Conservation (phyloP, 768 basidiomycete genomes). For the Tylopilus plumbeoviolaceoides region DNA sequence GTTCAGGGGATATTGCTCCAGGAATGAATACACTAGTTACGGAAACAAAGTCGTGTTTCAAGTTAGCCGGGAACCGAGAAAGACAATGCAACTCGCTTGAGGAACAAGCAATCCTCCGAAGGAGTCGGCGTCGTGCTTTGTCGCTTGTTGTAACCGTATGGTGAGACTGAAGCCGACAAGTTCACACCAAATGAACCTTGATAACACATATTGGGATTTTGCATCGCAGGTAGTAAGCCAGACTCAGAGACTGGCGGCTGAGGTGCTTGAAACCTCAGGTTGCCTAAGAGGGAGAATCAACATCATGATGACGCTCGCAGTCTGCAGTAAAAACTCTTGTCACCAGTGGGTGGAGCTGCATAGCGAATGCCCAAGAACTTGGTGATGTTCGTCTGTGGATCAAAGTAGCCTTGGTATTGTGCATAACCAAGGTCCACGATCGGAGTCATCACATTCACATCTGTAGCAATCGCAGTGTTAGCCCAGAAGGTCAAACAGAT, state of each 20-base stretch:
- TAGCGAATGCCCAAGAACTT: constrained; percentile 36
- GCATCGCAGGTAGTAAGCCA: constrained; percentile 25
- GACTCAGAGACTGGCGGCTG: constrained; percentile 16
- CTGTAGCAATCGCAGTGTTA: not conserved
- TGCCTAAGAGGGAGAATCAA: constrained; percentile 4
- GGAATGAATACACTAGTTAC: constrained; percentile 11
- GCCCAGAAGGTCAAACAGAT: not conserved
- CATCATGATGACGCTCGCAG: not conserved
- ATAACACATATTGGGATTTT: constrained; percentile 25
- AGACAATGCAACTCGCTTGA: not conserved
- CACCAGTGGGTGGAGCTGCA: constrained; percentile 47
- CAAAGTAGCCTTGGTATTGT: constrained; percentile 20
- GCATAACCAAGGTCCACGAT: constrained; percentile 15
- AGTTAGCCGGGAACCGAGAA: too few species aligned
- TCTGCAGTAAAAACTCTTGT: not conserved
- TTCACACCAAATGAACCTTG: constrained; percentile 12
- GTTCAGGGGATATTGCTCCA: constrained; percentile 1
- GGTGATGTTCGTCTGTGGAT: constrained; percentile 20
- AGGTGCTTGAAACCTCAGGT: constrained; percentile 28
- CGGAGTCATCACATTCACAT: constrained; percentile 1
- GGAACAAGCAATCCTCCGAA: not conserved
- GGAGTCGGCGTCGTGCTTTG: not conserved
- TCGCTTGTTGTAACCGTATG: constrained; percentile 6
- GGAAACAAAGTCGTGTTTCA: not conserved
- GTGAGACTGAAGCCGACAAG: constrained; percentile 4